Evolutionary conservation across 2,329 filamentous ascomycete genomes (phyloP).

Genomic region (Penicillium corylophilum): DNA sequence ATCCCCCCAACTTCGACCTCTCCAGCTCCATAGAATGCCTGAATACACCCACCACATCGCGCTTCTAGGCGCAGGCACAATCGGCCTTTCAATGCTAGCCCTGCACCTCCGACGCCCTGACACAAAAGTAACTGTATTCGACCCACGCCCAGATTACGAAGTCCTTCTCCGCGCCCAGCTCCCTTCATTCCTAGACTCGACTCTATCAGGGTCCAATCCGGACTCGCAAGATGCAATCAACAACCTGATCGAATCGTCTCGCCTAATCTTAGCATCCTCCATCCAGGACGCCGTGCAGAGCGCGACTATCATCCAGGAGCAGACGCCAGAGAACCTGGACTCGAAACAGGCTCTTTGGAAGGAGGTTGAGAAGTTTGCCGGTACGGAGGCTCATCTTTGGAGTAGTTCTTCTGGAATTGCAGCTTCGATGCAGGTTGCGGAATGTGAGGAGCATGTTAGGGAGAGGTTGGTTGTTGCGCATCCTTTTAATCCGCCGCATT

Average conservation of each 20-base stretch:
- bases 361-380: slow-evolving; percentile 49
- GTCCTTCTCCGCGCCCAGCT: slow-evolving; percentile 46
- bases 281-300: slow-evolving; percentile 43
- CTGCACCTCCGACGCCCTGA: slow-evolving; percentile 50
- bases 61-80: slow-evolving; percentile 44
- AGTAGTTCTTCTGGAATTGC: slow-evolving; percentile 59
- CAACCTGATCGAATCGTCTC: slow-evolving; percentile 23
- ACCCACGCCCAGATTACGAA: slow-evolving; percentile 50
- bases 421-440: slow-evolving; percentile 47
- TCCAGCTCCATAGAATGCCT: slow-evolving; percentile 12
- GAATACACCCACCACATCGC: slow-evolving; percentile 28
- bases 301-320: slow-evolving; percentile 59
- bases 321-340: slow-evolving; percentile 54
- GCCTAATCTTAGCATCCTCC: slow-evolving; percentile 39
- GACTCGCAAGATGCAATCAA: slow-evolving; percentile 14
- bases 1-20: too few relatives aligned
- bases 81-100: slow-evolving; percentile 57
- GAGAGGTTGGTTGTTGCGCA: slow-evolving; percentile 56
- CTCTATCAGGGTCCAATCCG: neutral
- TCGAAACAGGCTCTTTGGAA: slow-evolving; percentile 57
- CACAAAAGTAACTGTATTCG: slow-evolving; percentile 49
- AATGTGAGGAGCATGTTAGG: slow-evolving; percentile 38
- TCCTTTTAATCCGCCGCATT: slow-evolving; percentile 62
- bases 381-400: slow-evolving; percentile 52
- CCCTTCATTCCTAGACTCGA: slow-evolving; percentile 42